Evolutionary conservation across 23 red algal species (phyloP).

Genomic region (Gracilariopsis chorda): DNA sequence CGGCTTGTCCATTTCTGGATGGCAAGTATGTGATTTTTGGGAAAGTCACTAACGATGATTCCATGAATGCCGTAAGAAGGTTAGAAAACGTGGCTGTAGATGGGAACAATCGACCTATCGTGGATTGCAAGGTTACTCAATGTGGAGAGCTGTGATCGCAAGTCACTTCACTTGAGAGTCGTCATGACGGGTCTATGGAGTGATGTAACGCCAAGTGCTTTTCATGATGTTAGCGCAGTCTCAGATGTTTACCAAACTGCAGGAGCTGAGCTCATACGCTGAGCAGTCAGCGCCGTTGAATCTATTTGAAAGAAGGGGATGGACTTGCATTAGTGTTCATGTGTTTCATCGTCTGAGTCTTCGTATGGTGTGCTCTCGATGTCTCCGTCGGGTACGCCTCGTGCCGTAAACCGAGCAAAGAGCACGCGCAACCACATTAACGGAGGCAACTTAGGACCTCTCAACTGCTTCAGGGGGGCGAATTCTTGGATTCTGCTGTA

Average conservation of each 20-base stretch:
- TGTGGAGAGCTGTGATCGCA: conserved; percentile 33
- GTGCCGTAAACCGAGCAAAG: conserved; percentile 43
- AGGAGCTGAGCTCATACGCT: not conserved
- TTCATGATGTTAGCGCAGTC: conserved; percentile 23
- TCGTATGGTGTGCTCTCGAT: conserved; percentile 47
- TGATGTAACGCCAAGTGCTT: not conserved
- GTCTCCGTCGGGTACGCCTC: conserved; percentile 53
- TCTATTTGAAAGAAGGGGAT: not conserved
- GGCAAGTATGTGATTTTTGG: conserved; percentile 88
- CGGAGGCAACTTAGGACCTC: conserved; percentile 50
- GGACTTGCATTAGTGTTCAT: conserved; percentile 25
- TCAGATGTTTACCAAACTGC: conserved; percentile 11
- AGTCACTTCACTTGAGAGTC: too few species aligned
- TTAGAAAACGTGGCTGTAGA: conserved; percentile 32
- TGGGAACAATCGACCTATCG: conserved; percentile 5
- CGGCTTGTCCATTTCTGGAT: conserved; percentile 65
- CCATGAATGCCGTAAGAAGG: conserved; percentile 23
- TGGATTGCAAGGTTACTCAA: conserved; percentile 16
- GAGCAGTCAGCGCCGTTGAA: not conserved
- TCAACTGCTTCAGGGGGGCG: conserved; percentile 67
- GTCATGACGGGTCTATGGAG: too few species aligned
- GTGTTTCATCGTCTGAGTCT: conserved; percentile 52
- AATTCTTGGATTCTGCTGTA: conserved; percentile 82
- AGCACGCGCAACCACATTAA: conserved; percentile 57
- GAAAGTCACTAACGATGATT: conserved; percentile 51